phyloP scores from a whole-genome alignment of 176 grass and related monocot species.

The Dactylis glomerata region DNA sequence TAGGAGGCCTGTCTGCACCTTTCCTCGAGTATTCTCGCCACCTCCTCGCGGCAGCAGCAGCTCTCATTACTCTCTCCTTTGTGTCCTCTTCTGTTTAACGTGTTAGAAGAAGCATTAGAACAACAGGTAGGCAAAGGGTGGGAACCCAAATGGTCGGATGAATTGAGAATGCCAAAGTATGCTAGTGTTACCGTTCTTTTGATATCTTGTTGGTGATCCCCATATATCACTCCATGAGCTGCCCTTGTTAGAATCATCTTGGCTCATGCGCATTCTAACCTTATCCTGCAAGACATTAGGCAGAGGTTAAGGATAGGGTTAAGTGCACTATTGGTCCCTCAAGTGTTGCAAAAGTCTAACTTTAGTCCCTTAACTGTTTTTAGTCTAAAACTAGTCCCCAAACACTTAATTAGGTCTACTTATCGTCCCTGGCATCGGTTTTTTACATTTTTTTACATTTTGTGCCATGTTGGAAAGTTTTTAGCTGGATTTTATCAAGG shows the following conservation, averaged over 20 bases:
- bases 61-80: conserved; percentile 76
- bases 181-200: conserved; percentile 54
- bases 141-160: neutral
- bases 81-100: conserved; percentile 50
- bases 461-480: too few relatives aligned
- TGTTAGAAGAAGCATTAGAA: conserved; percentile 11
- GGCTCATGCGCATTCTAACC: conserved; percentile 58
- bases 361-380: too few relatives aligned
- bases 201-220: conserved; percentile 61
- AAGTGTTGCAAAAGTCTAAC: too few relatives aligned
- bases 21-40: conserved; percentile 98
- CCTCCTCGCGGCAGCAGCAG: conserved; percentile 76
- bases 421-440: too few relatives aligned
- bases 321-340: too few relatives aligned
- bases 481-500: too few relatives aligned
- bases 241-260: conserved; percentile 65
- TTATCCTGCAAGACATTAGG: conserved; percentile 50
- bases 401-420: too few relatives aligned
- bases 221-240: conserved; percentile 82
- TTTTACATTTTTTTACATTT: too few relatives aligned
- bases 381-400: too few relatives aligned
- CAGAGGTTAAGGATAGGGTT: neutral
- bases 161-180: neutral
- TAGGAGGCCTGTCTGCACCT: conserved; percentile 65
- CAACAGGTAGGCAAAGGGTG: neutral